Evolutionary conservation across 345 rosid species (phyloP).

Genomic region (Raphanus sativus): DNA sequence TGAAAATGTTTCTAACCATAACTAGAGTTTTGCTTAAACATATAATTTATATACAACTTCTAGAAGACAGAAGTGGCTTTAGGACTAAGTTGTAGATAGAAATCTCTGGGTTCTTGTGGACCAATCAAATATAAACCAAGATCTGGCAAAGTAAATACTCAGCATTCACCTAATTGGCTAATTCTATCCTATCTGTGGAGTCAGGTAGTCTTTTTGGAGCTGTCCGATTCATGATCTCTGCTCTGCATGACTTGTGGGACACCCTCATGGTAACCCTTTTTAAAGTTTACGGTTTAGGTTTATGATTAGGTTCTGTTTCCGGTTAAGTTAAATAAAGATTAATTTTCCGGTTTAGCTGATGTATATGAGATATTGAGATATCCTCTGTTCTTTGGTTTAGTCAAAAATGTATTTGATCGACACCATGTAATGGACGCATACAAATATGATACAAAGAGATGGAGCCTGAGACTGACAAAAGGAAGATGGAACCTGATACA

Average conservation of each 20-base stretch:
- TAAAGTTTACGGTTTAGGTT: constrained; percentile 42
- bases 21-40: constrained; percentile 12
- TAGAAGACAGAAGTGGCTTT: neutral
- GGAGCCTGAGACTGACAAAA: constrained; percentile 50
- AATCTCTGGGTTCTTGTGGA: neutral
- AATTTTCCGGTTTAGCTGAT: neutral
- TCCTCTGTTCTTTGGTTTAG: too few relatives aligned
- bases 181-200: constrained; percentile 18
- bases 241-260: constrained; percentile 64
- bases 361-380: too few relatives aligned
- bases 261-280: constrained; percentile 81
- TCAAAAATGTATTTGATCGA: neutral
- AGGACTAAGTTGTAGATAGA: neutral
- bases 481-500: constrained; percentile 51
- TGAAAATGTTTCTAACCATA: neutral
- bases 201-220: constrained; percentile 28
- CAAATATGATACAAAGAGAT: too few relatives aligned
- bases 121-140: constrained; percentile 13
- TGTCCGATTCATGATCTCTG: constrained; percentile 35
- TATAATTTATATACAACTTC: neutral
- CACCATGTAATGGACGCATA: neutral
- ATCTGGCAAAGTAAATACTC: constrained; percentile 20
- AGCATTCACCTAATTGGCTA: constrained; percentile 1
- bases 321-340: too few relatives aligned
- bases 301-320: neutral